Conservation (phyloP, 2,329 filamentous ascomycete species). For the Cercospora berteroae region DNA sequence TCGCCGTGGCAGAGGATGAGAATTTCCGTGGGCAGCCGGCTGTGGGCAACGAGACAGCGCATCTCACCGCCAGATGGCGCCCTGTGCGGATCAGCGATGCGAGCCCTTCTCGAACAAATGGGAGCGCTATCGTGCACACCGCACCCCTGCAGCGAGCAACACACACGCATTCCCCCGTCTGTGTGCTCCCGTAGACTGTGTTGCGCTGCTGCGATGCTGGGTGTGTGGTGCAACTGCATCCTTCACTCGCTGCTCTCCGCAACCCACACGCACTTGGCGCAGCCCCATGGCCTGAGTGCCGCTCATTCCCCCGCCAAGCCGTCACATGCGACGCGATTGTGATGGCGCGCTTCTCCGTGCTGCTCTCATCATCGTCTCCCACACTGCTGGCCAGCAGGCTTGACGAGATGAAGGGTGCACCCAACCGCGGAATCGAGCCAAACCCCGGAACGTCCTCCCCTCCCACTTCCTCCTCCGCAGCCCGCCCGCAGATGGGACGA, state of each 20-base stretch:
- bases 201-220: background rate
- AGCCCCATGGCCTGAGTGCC: background rate
- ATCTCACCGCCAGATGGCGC: constrained; percentile 10
- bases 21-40: background rate
- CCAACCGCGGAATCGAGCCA: background rate
- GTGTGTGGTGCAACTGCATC: background rate
- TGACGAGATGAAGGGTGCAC: constrained; percentile 4
- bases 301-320: background rate
- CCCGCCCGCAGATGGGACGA: constrained; percentile 1
- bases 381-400: background rate
- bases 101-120: background rate
- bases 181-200: background rate
- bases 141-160: background rate
- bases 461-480: background rate
- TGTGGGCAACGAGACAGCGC: constrained; percentile 7
- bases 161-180: background rate
- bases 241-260: background rate
- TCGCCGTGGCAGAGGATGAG: background rate
- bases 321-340: background rate
- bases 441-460: background rate
- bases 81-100: constrained; percentile 4
- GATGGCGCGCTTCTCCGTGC: constrained; percentile 6
- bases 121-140: background rate
- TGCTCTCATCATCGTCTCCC: background rate
- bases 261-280: too few species aligned